Evolutionary conservation across 2,329 filamentous ascomycete species (phyloP), one percentile per base, ranked within the genome.

Genomic region (Rutstroemia sp.): DNA sequence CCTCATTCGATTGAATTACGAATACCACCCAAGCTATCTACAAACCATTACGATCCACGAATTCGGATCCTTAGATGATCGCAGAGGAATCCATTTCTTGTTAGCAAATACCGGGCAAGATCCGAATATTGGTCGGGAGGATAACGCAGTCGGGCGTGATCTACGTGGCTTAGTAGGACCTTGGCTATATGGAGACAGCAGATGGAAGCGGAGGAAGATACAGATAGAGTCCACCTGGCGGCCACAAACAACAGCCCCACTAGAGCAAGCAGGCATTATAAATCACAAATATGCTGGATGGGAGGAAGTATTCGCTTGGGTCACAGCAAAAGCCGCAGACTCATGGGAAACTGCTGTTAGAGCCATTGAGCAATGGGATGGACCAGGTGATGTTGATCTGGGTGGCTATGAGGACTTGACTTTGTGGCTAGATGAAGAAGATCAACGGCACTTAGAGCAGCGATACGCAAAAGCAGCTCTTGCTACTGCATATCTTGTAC

Each of bases 331-430:
- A 59, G 83, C 87, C 0, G 74, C 75, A 4, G 75, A 74, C 19
- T 79, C 82, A 16, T 87, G 89, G 77, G 73, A 70, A 25, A 73
- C 83, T n/a, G 79, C 82, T n/a, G 75, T 84, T 34, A 76, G 77
- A 49, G 83, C 80, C 7, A 74, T 91, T 37, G 79, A 84, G 59
- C 80, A 87, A 61, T 92, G 88, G 88, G 82, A 86, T 63, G 88
- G 88, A 0, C 86, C 87, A 0, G 74, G 75, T 6, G 88, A 92
- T 65, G 77, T 86, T 48, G 85, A 91, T 62, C 69, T 90, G 4
- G 86, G 84, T 3, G 80, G 79, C 12, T 81, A 78, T 62, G 77
- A 78, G 42, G 71, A 74, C 58, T 69, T 71, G 7, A 74, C 74
- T 2, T 70, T 77, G 49, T 82, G 81, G 72, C 69, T 90, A 49